These are phyloP conservation scores for Metarhizium brunneum DNA, from an alignment of 2,329 filamentous ascomycete species.

Conservation along the genomic window DNA sequence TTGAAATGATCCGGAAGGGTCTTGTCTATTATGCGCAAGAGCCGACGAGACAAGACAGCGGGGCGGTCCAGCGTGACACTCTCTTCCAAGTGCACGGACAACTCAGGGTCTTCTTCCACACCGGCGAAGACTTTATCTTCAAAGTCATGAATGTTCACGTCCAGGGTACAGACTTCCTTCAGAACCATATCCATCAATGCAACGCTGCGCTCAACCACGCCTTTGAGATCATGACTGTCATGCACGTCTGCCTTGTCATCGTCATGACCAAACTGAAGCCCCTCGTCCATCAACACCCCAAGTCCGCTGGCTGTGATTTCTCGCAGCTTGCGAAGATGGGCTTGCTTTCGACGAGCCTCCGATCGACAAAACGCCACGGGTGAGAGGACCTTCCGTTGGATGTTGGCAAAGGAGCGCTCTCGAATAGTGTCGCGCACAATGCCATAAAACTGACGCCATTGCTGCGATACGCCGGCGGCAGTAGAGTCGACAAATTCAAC, in stretches of 20 bases:
- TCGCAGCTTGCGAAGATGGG: slow-evolving; percentile 59
- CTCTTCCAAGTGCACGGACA: slow-evolving; percentile 43
- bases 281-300: slow-evolving; percentile 81
- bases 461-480: slow-evolving; percentile 32
- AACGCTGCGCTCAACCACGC: slow-evolving; percentile 69
- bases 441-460: slow-evolving; percentile 66
- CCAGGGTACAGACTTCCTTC: slow-evolving; percentile 56
- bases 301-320: slow-evolving; percentile 79
- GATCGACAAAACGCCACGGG: slow-evolving; percentile 68
- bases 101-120: slow-evolving; percentile 51
- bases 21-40: slow-evolving; percentile 59
- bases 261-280: slow-evolving; percentile 56
- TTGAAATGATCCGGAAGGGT: slow-evolving; percentile 59
- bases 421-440: slow-evolving; percentile 68
- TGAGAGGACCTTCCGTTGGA: slow-evolving; percentile 64
- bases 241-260: slow-evolving; percentile 48
- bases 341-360: slow-evolving; percentile 67
- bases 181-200: slow-evolving; percentile 81
- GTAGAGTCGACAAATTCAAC: slow-evolving; percentile 26
- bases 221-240: slow-evolving; percentile 50
- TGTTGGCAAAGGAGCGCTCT: slow-evolving; percentile 60
- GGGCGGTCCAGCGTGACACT: slow-evolving; percentile 37
- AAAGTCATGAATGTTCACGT: slow-evolving; percentile 53
- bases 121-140: slow-evolving; percentile 56
- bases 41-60: slow-evolving; percentile 53